Evolutionary conservation across 371 early-diverging fungal species (phyloP), one percentile per base, ranked within the genome.

Genomic region (Chytridium lagenaria): DNA sequence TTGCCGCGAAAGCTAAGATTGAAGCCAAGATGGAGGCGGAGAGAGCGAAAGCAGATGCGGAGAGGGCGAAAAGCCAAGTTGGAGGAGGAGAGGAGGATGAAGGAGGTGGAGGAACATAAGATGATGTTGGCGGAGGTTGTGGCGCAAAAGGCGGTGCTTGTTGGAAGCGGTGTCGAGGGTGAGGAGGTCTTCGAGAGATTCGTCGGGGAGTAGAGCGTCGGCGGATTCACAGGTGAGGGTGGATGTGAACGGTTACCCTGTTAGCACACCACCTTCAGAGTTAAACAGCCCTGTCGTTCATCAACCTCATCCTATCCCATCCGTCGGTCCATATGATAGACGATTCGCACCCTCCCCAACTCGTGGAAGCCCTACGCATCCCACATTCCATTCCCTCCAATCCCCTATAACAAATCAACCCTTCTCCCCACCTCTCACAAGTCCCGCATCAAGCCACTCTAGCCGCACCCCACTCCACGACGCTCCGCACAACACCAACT

Each of bases 1-100:
- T 23, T 7, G 57, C 57, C 30, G 57, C 57, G 5, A 55, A 55
- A 23, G 57, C 57, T 5, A 55, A 55, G 57, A 55, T 55, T 55
- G 57, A 55, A 23, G 57, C 57, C 7, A 55, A 55, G 57, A 55
- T 55, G 57, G 57, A 55, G 57, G 57, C 7, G 26, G 57, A 55
- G 30, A 55, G 57, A 23, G 26, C 30, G 26, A 55, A 55, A 23
- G 57, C 26, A 26, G 26, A 19, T 7, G 5, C 23, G 57, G 57
- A 55, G 57, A 23, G 23, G 57, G 44, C 7, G 44, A 7, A 44
- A 44, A 44, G 44, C 49, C 5, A 30, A 19, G 57, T 30, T 55
- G 57, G 57, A 55, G 57, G 57, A 55, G 57, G 44, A 44, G 44
- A 7, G 19, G 19, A 44, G 44, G n/a, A n/a, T n/a, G n/a, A n/a